These are phyloP conservation scores for Nannizzia gypsea DNA, from an alignment of 2,329 filamentous ascomycete genomes.

Conservation along the genomic window DNA sequence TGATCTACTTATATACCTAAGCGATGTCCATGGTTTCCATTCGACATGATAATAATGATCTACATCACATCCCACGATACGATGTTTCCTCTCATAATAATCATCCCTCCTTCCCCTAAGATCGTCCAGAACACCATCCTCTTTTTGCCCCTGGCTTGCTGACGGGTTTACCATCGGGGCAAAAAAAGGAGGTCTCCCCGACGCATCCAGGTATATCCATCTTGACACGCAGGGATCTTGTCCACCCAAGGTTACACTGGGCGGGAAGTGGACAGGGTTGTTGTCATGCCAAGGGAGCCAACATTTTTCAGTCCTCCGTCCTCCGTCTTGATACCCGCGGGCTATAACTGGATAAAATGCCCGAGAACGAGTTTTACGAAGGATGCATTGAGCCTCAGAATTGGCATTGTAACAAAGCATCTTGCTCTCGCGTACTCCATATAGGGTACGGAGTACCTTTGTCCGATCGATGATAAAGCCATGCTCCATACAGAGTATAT, in stretches of 20 bases:
- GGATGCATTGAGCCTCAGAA: too few relatives aligned
- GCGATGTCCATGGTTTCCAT: background rate
- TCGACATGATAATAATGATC: background rate
- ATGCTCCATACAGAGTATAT: too few relatives aligned
- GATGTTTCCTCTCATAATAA: background rate
- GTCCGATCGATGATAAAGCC: too few relatives aligned
- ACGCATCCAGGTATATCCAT: background rate
- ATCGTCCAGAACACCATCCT: background rate
- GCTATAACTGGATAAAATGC: too few relatives aligned
- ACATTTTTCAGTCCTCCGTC: too few relatives aligned
- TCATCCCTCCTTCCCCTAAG: background rate
- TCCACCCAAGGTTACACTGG: background rate
- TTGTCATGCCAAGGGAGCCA: background rate
- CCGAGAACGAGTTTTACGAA: too few relatives aligned
- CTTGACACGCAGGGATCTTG: background rate
- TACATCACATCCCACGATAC: background rate
- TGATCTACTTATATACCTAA: background rate
- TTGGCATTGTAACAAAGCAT: too few relatives aligned
- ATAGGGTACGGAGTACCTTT: too few relatives aligned
- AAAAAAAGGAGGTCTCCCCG: background rate
- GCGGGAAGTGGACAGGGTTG: background rate
- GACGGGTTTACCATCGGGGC: background rate
- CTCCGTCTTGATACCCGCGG: too few relatives aligned
- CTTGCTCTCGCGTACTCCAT: too few relatives aligned
- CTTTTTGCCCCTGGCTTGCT: too few relatives aligned